Conservation (phyloP, 108 stramenopile species). For the Nitzschia palea region DNA sequence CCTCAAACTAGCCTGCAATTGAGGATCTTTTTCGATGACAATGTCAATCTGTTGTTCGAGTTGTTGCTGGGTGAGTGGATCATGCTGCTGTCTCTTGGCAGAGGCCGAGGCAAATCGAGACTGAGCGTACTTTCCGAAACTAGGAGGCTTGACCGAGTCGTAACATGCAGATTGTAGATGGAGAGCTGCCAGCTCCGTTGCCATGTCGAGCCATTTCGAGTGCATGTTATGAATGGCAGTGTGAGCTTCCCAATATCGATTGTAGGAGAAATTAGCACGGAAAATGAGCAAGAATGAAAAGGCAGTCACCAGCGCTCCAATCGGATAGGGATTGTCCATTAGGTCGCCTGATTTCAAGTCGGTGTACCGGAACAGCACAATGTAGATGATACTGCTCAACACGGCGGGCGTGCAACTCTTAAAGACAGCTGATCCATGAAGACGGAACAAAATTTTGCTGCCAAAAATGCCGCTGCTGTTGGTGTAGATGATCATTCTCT, state of each 20-base stretch:
- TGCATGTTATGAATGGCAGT: slow-evolving; percentile 72
- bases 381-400: slow-evolving; percentile 26
- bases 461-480: slow-evolving; percentile 24
- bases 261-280: slow-evolving; percentile 51
- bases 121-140: slow-evolving; percentile 58
- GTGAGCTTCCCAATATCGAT: slow-evolving; percentile 73
- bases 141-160: slow-evolving; percentile 48
- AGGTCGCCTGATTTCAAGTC: background rate
- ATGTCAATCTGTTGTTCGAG: background rate
- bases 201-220: slow-evolving; percentile 71
- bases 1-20: background rate
- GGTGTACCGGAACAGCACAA: slow-evolving; percentile 12
- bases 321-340: slow-evolving; percentile 63
- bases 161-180: slow-evolving; percentile 62
- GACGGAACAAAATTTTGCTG: slow-evolving; percentile 33
- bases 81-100: slow-evolving; percentile 8
- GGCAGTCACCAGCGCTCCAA: slow-evolving; percentile 57
- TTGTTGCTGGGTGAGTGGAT: background rate
- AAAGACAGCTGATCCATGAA: slow-evolving; percentile 48
- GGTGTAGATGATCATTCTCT: slow-evolving; percentile 29
- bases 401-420: slow-evolving; percentile 29
- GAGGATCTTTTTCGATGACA: background rate
- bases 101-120: slow-evolving; percentile 6
- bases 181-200: slow-evolving; percentile 62
- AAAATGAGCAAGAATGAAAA: slow-evolving; percentile 69